Evolutionary conservation across 768 basidiomycete genomes (phyloP).

Genomic region (Naganishia onofrii): DNA sequence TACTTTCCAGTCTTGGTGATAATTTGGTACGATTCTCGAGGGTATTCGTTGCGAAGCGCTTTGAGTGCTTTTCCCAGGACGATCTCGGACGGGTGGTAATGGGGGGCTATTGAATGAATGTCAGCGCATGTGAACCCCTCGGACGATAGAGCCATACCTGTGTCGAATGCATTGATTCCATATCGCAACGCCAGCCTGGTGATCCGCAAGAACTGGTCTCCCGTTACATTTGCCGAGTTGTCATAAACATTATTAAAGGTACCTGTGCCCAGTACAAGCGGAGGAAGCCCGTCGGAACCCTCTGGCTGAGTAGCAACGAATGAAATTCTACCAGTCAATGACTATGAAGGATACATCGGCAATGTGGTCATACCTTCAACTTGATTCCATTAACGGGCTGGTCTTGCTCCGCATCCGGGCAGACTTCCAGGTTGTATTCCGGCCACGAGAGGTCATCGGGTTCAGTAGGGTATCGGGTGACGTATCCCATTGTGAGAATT

Average conservation of each 20-base stretch:
- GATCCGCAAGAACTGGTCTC: conserved; percentile 42
- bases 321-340: not conserved
- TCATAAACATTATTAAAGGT: conserved; percentile 50
- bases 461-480: conserved; percentile 26
- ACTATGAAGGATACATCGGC: not conserved
- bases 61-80: conserved; percentile 45
- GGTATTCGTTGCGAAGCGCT: conserved; percentile 39
- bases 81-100: conserved; percentile 53
- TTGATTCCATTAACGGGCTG: conserved; percentile 17
- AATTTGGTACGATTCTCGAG: conserved; percentile 46
- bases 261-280: conserved; percentile 49
- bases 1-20: conserved; percentile 53
- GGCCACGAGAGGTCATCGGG: conserved; percentile 23
- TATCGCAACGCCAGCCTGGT: conserved; percentile 47
- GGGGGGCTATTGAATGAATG: conserved; percentile 38
- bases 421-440: conserved; percentile 17
- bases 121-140: conserved; percentile 21
- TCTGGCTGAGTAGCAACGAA: not conserved
- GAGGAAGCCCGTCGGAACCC: conserved; percentile 33
- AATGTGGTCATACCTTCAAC: not conserved
- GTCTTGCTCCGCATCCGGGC: conserved; percentile 11
- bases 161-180: conserved; percentile 52
- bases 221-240: conserved; percentile 16
- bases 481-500: conserved; percentile 19
- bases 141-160: conserved; percentile 25